phyloP scores from a whole-genome alignment of 345 rosid species.

The Hypericum perforatum region DNA sequence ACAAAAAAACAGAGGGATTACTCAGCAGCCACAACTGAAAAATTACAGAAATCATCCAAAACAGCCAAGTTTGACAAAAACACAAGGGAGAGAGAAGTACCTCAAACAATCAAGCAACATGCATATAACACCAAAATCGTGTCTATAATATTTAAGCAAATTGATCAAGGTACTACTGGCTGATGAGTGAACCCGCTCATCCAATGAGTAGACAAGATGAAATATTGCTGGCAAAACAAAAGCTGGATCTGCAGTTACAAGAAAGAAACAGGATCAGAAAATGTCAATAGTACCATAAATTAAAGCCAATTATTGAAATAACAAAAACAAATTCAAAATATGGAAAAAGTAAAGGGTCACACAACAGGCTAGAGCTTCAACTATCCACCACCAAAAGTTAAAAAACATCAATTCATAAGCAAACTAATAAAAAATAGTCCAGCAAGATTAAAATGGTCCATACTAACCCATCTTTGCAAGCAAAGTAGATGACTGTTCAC shows the following conservation, averaged over 20 bases:
- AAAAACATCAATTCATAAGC: neutral
- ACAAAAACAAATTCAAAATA: no score
- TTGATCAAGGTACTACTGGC: constrained; percentile 46
- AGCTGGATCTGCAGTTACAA: constrained; percentile 51
- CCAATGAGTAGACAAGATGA: constrained; percentile 42
- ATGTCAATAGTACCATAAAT: no score
- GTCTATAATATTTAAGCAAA: constrained; percentile 49
- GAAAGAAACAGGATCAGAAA: constrained; percentile 1
- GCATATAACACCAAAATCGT: constrained; percentile 53
- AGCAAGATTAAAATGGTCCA: constrained; percentile 4
- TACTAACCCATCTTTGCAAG: constrained; percentile 57
- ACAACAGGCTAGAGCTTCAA: constrained; percentile 8
- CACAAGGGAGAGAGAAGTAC: constrained; percentile 26
- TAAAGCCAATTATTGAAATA: no score
- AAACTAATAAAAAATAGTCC: neutral
- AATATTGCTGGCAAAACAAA: constrained; percentile 52
- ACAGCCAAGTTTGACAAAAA: neutral
- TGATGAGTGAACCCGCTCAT: constrained; percentile 30
- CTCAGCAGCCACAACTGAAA: constrained; percentile 8
- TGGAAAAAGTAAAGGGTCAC: neutral
- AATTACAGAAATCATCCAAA: neutral
- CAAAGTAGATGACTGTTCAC: constrained; percentile 40
- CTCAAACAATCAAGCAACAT: constrained; percentile 71
- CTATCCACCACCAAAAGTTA: neutral
- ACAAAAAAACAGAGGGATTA: constrained; percentile 5